A percentile compares a stretch with the other conserved stretches of the same genome.
phyloP scores from a whole-genome alignment of 176 grass and related monocot genomes.

The Aegilops sharonensis region DNA sequence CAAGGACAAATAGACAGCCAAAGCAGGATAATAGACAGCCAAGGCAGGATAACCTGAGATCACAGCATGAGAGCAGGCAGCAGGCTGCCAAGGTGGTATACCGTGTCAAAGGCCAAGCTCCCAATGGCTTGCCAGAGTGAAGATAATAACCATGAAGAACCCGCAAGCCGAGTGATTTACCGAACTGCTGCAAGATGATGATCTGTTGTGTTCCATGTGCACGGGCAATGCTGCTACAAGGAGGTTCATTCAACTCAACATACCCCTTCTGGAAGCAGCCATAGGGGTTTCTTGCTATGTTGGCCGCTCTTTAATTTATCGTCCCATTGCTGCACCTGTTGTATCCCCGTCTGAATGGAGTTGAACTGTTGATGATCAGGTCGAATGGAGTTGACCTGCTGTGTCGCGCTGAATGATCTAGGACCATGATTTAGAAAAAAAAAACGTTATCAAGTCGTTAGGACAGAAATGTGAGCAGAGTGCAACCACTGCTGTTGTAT shows the following conservation, averaged over 20 bases:
- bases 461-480: background rate
- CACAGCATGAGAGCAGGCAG: constrained; percentile 48
- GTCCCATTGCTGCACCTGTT: constrained; percentile 24
- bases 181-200: background rate
- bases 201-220: background rate
- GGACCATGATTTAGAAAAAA: constrained; percentile 23
- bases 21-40: constrained; percentile 39
- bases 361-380: background rate
- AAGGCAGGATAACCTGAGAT: constrained; percentile 48
- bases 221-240: background rate
- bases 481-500: constrained; percentile 30
- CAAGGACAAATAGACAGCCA: constrained; percentile 2
- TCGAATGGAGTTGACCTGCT: background rate
- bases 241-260: background rate
- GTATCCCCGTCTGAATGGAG: constrained; percentile 30
- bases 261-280: background rate
- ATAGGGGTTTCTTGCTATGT: background rate
- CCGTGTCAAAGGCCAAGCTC: constrained; percentile 44
- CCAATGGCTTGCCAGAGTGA: constrained; percentile 38
- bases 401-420: constrained; percentile 25
- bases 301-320: background rate
- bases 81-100: constrained; percentile 54
- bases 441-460: constrained; percentile 12
- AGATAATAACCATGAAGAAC: constrained; percentile 29
- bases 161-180: background rate